Base-by-base conservation (phyloP, 441 rosid species). In the Populus hybrid region DNA sequence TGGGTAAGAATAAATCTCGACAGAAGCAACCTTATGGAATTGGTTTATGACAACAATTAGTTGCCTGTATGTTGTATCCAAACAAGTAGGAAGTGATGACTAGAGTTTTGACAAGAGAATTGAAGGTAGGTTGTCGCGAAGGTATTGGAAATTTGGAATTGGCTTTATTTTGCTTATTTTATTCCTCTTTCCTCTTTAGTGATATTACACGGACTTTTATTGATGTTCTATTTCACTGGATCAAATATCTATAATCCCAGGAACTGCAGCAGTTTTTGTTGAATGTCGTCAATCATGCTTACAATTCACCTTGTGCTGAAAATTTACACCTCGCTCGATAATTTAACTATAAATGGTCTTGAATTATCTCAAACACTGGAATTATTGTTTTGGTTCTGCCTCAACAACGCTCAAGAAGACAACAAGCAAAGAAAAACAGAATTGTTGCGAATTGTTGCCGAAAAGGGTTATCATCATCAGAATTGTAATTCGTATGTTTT, bases 1-100 rank as follows among this genome's bases (percentile, higher is more conserved):
- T 73, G 68, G 85, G 87, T 63, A 87, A 88, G 80, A 83, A 76
- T 79, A 86, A 87, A 70, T 83, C 88, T 28, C 80, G 89, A 30
- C 81, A 89, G 9, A 88, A 85, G 81, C 77, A 72, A 80, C 83
- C 88, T 21, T 89, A 79, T 7, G 88, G 85, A 1, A 36, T 74
- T 26, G 88, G 88, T 21, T 71, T 28, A 38, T 75, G 30, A 19
- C 19, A 35, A 3, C 69, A n/a, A 8, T 61, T 23, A 6, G 0
- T 11, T 11, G 24, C 57, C 19, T 71, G 21, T 32, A 53, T 18
- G 61, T 6, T 53, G 61, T n/a, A 59, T 59, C 65, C 11, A 59
- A 7, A 3, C 0, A 59, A 59, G 65, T 59, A 59, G 26, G 65
- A n/a, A 2, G 65, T n/a, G 9, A 59, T n/a, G 65, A n/a, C 65